Evolutionary conservation across 176 grass and related monocot genomes (phyloP), one percentile per base, ranked within the genome.

Genomic region (Elaeis guineensis): DNA sequence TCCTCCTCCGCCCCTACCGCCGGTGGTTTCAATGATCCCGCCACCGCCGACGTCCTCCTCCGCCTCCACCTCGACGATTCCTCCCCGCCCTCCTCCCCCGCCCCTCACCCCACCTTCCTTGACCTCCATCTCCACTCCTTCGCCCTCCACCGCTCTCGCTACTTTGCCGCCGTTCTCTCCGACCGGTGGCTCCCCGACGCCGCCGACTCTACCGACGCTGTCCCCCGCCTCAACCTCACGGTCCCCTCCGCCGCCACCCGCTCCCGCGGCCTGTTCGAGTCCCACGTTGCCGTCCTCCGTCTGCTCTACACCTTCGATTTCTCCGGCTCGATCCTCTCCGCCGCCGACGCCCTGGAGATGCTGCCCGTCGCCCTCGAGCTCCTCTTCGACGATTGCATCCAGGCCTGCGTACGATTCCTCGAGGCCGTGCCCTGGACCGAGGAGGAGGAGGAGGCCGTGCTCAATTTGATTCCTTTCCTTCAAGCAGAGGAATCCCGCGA

Each of bases 241-340:
- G 19, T 55, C 16, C 28, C 72, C 22, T 11, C 48, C 63, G 7
- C 20, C 7, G 4, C 24, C 2, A 1, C 19, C 54, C 52, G 55
- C 9, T 52, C 29, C 17, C 17, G 61, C 21, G 24, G 68, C 21
- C 79, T 75, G 7, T 90, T 90, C 72, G 78, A 71, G 51, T 75
- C 66, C 16, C 72, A 90, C 51, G 75, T 90, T 50, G 59, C 73
- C 28, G 87, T 80, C 49, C 30, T 90, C 26, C 50, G 75, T 5
- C 82, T 90, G 53, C 87, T 86, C 58, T 82, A 90, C 82, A 80
- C 75, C 7, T 63, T 86, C 54, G 78, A 90, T 39, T 90, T 90
- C 58, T 66, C 75, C 9, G 72, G 71, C 2, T 17, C 66, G 53
- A 68, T 90, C 28, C 52, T 52, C 22, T 79, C 78, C 18, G 71